Evolutionary conservation across 495 filamentous ascomycete genomes (phyloP), one percentile per base, ranked within the genome.

Genomic region (Aspergillus sclerotiicarbonarius): DNA sequence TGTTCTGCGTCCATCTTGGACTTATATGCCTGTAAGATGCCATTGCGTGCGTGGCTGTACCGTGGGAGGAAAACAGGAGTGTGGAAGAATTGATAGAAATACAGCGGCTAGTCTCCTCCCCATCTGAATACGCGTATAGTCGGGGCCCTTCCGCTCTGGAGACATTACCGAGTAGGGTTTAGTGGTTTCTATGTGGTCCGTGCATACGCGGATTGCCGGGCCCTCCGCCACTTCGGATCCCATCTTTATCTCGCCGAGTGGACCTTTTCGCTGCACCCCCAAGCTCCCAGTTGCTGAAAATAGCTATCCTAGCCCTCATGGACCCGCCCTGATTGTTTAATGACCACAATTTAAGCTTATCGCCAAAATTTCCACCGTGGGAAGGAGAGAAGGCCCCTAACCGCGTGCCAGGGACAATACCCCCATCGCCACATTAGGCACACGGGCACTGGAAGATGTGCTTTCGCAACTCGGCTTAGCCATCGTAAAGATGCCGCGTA

Each of bases 401-500:
- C 46, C 46, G 5, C 29, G 21, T 25, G 13, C 18, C 46, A 30
- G 2, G 46, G 19, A 19, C 12, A 32, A 8, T 7, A n/a, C 31
- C 13, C 47, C 37, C 10, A n/a, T n/a, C 37, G 37, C 37, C 37
- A 41, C 37, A 13, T 41, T 41, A 12, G 37, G 37, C 37, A n/a
- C 37, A 41, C 15, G 13, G 9, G 5, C 37, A 12, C 37, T n/a
- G n/a, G 37, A n/a, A 15, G 37, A 41, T 41, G 37, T 6, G 37
- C 13, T 2, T n/a, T 41, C 10, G 13, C 12, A 12, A 13, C 37
- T 41, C 37, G 6, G 13, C 37, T n/a, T 15, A n/a, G 13, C 13
- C 13, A 32, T 46, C 18, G 25, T 31, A 50, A 53, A 15, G n/a
- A 60, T 60, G 58, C 64, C 66, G 16, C 72, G 71, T 19, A 63